A percentile compares a stretch with the other conserved stretches of the same genome.
Conservation (phyloP, 768 basidiomycete genomes). For the Aureoboletus auriporus region DNA sequence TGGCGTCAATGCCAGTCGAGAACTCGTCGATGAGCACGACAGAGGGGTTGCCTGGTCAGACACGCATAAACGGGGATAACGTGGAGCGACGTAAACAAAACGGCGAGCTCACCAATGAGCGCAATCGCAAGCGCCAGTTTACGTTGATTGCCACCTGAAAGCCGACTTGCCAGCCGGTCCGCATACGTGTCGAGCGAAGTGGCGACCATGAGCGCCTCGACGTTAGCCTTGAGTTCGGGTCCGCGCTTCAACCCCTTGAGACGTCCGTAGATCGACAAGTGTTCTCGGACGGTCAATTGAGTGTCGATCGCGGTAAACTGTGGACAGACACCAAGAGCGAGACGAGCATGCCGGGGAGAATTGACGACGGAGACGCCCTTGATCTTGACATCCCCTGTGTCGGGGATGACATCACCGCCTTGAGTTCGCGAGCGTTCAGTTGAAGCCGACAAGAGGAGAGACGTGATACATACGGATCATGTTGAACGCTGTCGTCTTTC, state of each 20-base stretch:
- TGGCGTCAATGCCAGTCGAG: slow-evolving; percentile 79
- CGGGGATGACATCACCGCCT: slow-evolving; percentile 69
- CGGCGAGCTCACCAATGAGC: slow-evolving; percentile 47
- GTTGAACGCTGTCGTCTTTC: slow-evolving; percentile 80
- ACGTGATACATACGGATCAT: slow-evolving; percentile 57
- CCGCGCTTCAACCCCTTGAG: slow-evolving; percentile 63
- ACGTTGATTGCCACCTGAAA: slow-evolving; percentile 78
- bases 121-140: slow-evolving; percentile 76
- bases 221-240: slow-evolving; percentile 45
- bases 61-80: background rate
- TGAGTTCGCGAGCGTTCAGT: background rate
- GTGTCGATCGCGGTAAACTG: slow-evolving; percentile 82
- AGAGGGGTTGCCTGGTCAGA: slow-evolving; percentile 57
- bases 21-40: slow-evolving; percentile 82
- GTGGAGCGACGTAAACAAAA: background rate
- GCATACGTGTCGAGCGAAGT: slow-evolving; percentile 59
- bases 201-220: slow-evolving; percentile 54
- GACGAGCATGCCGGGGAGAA: slow-evolving; percentile 60
- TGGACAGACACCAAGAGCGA: slow-evolving; percentile 76
- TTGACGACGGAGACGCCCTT: slow-evolving; percentile 60
- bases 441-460: background rate
- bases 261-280: slow-evolving; percentile 66
- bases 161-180: slow-evolving; percentile 65
- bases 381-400: slow-evolving; percentile 66
- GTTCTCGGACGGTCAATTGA: slow-evolving; percentile 75